These are phyloP conservation scores for Penicillium riverlandense DNA, from an alignment of 495 filamentous ascomycete genomes.

Conservation along the genomic window DNA sequence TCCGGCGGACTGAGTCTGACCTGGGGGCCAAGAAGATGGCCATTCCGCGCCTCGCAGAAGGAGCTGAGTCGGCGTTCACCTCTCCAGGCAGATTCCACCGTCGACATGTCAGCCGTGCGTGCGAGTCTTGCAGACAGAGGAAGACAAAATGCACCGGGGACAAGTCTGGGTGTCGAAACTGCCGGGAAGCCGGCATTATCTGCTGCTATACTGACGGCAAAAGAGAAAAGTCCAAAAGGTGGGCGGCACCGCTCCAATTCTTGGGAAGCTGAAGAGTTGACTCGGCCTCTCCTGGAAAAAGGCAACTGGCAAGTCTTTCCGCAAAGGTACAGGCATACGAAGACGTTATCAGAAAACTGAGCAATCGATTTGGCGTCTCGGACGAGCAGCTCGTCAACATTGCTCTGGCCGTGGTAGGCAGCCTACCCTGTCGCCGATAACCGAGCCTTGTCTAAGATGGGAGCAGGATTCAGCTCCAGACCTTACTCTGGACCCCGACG, in stretches of 20 bases:
- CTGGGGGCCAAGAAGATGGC: constrained; percentile 28
- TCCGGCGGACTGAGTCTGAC: constrained; percentile 11
- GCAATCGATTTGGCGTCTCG: constrained; percentile 29
- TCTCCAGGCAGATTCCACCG: constrained; percentile 33
- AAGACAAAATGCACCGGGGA: constrained; percentile 56
- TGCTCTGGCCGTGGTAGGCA: constrained; percentile 26
- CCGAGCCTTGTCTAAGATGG: constrained; percentile 5
- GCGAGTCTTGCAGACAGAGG: constrained; percentile 40
- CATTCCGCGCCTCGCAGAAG: constrained; percentile 36
- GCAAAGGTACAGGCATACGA: constrained; percentile 45
- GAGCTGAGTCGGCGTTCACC: constrained; percentile 27
- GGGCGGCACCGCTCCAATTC: constrained; percentile 1
- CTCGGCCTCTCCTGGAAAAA: constrained; percentile 5
- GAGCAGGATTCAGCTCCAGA: constrained; percentile 21
- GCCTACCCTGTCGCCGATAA: background rate
- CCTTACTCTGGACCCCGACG: constrained; percentile 11
- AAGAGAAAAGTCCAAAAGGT: constrained; percentile 51
- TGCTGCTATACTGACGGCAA: constrained; percentile 54
- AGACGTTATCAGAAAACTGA: constrained; percentile 31
- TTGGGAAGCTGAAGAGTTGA: background rate
- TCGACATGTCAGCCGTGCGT: constrained; percentile 39
- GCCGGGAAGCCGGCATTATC: constrained; percentile 38
- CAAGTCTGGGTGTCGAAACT: constrained; percentile 48
- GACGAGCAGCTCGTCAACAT: constrained; percentile 34
- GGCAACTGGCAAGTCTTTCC: constrained; percentile 42